Base-by-base conservation (phyloP, 345 rosid species). In the Rhodamnia argentea region DNA sequence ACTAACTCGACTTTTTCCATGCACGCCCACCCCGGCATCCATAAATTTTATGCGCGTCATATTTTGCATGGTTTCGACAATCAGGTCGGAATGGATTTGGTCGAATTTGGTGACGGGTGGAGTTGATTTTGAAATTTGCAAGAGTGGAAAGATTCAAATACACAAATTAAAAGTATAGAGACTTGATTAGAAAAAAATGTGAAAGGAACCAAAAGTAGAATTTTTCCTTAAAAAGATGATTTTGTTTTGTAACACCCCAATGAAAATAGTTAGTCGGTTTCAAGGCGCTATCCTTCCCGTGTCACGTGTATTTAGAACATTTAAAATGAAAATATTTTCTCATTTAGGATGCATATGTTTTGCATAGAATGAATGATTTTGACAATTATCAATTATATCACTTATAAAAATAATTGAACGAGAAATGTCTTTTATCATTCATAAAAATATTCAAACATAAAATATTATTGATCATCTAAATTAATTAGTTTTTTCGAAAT, bases 21-120 rank as follows among this genome's bases (percentile, higher is more conserved):
- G 55, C 18, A 18, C 0, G 55, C 20, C 13, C 13, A 6, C 6
- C 0, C 1, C 7, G 22, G 6, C 18, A 5, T 53, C 13, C 5
- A 6, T 53, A 53, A 14, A 15, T 52, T 53, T 53, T 53, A 53
- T 12, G 3, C 6, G 20, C 55, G 6, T 6, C 22, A 2, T 15
- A 1, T 29, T 62, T 29, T 1, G 11, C 0, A 0, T 29, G 2
- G 0, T 27, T 27, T 62, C 18, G 20, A 29, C 0, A 0, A 20
- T 8, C 22, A 2, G 3, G 0, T 7, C 0, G 1, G 11, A 18
- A 13, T 29, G 42, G 9, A 7, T 29, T 14, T 7, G 40, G 42
- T 27, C 22, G 2, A 29, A 62, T 62, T 27, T 29, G 11, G 29
- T 2, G 75, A 14, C 1, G 0, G 22, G 32, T 7, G 22, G 6